These are phyloP conservation scores for Dittrichia graveolens DNA, from an alignment of 129 eudicot species.

Conservation along the genomic window DNA sequence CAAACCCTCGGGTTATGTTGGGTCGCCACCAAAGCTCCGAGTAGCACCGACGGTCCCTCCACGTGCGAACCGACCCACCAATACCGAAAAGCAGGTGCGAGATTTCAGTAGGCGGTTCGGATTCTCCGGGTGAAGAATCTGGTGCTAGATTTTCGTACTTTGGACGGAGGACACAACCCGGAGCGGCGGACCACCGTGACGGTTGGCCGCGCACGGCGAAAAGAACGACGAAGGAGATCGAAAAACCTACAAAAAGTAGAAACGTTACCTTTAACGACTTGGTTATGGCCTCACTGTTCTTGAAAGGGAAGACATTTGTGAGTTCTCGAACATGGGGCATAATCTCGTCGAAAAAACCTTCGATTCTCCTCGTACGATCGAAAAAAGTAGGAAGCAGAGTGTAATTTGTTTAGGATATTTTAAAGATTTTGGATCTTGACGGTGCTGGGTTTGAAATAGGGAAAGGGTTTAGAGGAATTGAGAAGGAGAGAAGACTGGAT, in stretches of 20 bases:
- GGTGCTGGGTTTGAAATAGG: neutral
- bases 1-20: conserved; percentile 65
- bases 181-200: conserved; percentile 41
- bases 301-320: conserved; percentile 29
- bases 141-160: conserved; percentile 12
- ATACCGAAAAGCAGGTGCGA: conserved; percentile 81
- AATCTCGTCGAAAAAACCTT: conserved; percentile 22
- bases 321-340: conserved; percentile 32
- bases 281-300: conserved; percentile 34
- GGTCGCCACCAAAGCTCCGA: conserved; percentile 83
- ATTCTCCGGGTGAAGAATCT: neutral
- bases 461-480: neutral
- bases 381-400: neutral
- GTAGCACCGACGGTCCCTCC: conserved; percentile 56
- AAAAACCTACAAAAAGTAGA: conserved; percentile 27
- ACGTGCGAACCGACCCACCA: conserved; percentile 72
- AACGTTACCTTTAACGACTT: conserved; percentile 39
- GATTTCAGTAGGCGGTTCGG: conserved; percentile 38
- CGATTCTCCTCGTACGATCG: conserved; percentile 26
- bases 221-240: conserved; percentile 40
- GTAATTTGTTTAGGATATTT: neutral
- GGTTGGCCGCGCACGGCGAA: conserved; percentile 31
- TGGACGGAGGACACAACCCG: conserved; percentile 26
- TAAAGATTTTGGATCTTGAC: neutral
- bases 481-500: neutral